Conservation (phyloP, 192 early-diverging fungal genomes). For the Neocallimastix lanati region DNA sequence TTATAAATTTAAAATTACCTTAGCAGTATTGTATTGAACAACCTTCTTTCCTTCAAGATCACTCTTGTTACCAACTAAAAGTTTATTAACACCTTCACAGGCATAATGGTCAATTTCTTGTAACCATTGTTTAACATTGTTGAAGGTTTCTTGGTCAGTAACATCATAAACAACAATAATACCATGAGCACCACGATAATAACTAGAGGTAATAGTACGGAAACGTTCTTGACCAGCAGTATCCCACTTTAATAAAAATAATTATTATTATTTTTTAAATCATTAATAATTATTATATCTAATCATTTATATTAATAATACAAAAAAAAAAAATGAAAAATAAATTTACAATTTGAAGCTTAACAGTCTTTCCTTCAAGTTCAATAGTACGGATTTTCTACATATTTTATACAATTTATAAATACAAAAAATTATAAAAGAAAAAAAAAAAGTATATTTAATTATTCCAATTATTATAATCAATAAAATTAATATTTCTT, state of each 20-base stretch:
- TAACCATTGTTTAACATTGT: slow-evolving; percentile 95
- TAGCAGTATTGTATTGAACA: slow-evolving; percentile 56
- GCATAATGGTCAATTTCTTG: slow-evolving; percentile 98
- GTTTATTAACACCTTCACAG: slow-evolving; percentile 90
- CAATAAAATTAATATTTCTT: too few relatives aligned
- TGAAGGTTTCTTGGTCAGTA: slow-evolving; percentile 85
- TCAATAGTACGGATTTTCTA: slow-evolving; percentile 98
- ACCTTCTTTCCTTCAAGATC: slow-evolving; percentile 87
- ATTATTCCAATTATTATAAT: too few relatives aligned
- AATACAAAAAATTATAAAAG: too few relatives aligned
- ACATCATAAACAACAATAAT: slow-evolving; percentile 99
- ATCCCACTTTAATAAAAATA: too few relatives aligned
- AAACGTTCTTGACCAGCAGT: slow-evolving; percentile 97
- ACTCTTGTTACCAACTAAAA: slow-evolving; percentile 96
- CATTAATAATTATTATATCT: background rate
- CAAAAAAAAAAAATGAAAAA: too few relatives aligned
- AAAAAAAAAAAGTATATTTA: too few relatives aligned
- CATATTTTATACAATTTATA: background rate
- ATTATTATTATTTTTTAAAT: too few relatives aligned
- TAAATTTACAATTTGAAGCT: slow-evolving; percentile 93
- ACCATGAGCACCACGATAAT: slow-evolving; percentile 95
- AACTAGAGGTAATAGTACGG: slow-evolving; percentile 94
- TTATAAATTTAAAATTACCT: too few relatives aligned
- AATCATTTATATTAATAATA: background rate
- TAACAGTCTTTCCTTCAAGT: slow-evolving; percentile 94